Evolutionary conservation across 2,329 filamentous ascomycete genomes (phyloP), one percentile per base, ranked within the genome.

Genomic region (Botrytis tulipae): DNA sequence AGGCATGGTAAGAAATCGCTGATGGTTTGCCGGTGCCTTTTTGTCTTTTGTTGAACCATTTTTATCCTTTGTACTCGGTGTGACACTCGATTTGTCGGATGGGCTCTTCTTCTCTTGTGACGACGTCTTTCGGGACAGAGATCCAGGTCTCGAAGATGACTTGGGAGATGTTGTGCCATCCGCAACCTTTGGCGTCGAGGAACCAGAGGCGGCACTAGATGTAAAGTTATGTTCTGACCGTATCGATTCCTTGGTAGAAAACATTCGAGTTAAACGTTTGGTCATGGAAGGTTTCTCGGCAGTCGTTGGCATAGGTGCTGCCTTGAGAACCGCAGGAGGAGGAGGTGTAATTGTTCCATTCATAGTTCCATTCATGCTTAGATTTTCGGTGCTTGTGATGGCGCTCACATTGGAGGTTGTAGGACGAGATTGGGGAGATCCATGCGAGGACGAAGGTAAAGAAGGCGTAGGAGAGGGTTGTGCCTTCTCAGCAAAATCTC

Each of bases 201-300:
- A 70, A 25, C 82, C 83, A 29, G 82, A 77, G 70, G 82, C 80
- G n/a, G 73, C 73, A 62, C 22, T 37, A 20, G 65, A 60, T 40
- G 73, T 77, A 73, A 79, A 69, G 74, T 72, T 76, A 44, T 22
- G 73, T 37, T 80, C 77, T 37, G 78, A 77, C 74, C 74, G 78
- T n/a, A 72, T 74, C 32, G 84, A 80, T 71, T 90, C 88, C 80
- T 87, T 89, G 76, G 84, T 86, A 71, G 86, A 89, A 82, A 91
- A 91, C 86, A 91, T 91, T 83, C 89, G 87, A 59, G 88, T 88
- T 73, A 91, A 81, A 65, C 88, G 87, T 79, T 90, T 88, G 80
- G 90, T 91, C 82, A 91, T 88, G 22, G 88, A 89, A 3, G 86
- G 81, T 80, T 88, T 90, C 78, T 90, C 88, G 12, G 32, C 35